Conservation (phyloP, 176 grass and related monocot genomes). For the Raddia guianensis region DNA sequence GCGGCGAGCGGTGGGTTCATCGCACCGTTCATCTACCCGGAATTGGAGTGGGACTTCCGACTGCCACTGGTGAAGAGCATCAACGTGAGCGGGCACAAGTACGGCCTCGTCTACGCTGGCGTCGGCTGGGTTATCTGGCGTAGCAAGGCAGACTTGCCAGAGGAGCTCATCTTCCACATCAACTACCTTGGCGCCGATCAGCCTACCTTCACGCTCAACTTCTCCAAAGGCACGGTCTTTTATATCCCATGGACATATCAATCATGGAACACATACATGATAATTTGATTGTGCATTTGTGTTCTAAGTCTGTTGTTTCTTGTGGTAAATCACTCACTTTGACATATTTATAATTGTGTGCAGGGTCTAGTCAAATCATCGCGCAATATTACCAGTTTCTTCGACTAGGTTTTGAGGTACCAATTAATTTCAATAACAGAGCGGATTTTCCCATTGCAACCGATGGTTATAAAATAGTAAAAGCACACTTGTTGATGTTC, state of each 20-base stretch:
- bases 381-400: conserved; percentile 95
- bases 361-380: conserved; percentile 90
- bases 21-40: conserved; percentile 81
- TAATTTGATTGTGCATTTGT: not conserved
- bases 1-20: conserved; percentile 90
- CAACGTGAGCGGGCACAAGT: conserved; percentile 96
- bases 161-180: conserved; percentile 95
- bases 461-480: too few relatives aligned
- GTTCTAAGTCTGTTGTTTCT: not conserved
- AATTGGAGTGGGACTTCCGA: conserved; percentile 90
- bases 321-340: too few relatives aligned
- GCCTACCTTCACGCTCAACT: conserved; percentile 96
- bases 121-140: conserved; percentile 87
- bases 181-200: conserved; percentile 98
- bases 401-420: conserved; percentile 81
- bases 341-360: too few relatives aligned
- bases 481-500: too few relatives aligned
- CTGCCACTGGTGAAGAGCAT: conserved; percentile 89
- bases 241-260: not conserved
- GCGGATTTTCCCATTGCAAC: too few relatives aligned
- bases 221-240: conserved; percentile 69
- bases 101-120: conserved; percentile 88
- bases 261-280: not conserved
- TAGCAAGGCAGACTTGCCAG: conserved; percentile 69
- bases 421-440: not conserved